phyloP scores from a whole-genome alignment of 2,329 filamentous ascomycete species.

The Dothideomycetidae sp. region DNA sequence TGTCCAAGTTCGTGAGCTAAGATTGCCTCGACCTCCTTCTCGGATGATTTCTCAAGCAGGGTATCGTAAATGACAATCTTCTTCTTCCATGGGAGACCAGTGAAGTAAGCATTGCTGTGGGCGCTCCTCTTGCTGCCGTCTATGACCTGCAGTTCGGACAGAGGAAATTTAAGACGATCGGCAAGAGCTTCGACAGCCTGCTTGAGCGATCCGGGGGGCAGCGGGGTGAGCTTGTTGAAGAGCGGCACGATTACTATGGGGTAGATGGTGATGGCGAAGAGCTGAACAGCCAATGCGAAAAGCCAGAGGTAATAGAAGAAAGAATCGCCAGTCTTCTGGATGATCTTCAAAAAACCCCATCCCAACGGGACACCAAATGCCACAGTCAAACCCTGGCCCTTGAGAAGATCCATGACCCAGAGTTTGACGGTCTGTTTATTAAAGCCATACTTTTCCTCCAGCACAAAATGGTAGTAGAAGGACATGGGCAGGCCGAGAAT shows the following conservation, averaged over 20 bases:
- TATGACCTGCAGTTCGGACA: constrained; percentile 87
- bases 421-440: constrained; percentile 91
- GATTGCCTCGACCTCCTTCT: constrained; percentile 86
- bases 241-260: constrained; percentile 85
- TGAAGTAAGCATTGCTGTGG: constrained; percentile 91
- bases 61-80: constrained; percentile 99
- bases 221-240: constrained; percentile 95
- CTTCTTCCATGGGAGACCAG: constrained; percentile 97
- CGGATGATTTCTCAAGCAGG: constrained; percentile 84
- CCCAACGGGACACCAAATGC: constrained; percentile 76
- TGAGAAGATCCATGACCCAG: constrained; percentile 82
- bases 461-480: constrained; percentile 87
- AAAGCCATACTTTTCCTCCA: constrained; percentile 96
- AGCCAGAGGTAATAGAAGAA: constrained; percentile 99
- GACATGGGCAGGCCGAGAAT: constrained; percentile 63
- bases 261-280: constrained; percentile 93
- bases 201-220: constrained; percentile 79
- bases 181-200: constrained; percentile 74
- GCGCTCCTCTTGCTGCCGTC: constrained; percentile 79
- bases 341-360: constrained; percentile 81
- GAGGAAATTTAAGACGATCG: constrained; percentile 72
- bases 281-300: constrained; percentile 75
- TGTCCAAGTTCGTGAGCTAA: constrained; percentile 92
- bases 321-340: constrained; percentile 79
- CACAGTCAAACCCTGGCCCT: constrained; percentile 70